phyloP scores from a whole-genome alignment of 2,329 filamentous ascomycete genomes.

The Fusarium sp. region DNA sequence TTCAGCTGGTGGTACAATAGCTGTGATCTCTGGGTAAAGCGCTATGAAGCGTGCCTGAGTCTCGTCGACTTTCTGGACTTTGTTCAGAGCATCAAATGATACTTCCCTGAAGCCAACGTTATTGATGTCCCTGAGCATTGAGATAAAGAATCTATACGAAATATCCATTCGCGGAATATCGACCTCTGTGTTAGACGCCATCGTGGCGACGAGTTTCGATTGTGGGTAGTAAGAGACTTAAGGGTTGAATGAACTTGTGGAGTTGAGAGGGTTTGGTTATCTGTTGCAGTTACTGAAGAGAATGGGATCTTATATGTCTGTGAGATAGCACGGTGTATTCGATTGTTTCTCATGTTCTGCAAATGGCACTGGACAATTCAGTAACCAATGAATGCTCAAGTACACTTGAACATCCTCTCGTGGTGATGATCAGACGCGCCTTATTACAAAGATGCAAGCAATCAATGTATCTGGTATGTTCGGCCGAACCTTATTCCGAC shows the following conservation, averaged over 20 bases:
- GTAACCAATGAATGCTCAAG: neutral
- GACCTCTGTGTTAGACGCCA: neutral
- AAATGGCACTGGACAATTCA: neutral
- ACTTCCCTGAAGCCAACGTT: neutral
- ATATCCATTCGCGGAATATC: neutral
- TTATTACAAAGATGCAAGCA: fast-evolving
- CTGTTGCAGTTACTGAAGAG: fast-evolving
- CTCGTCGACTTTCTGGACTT: neutral
- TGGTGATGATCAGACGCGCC: too few relatives aligned
- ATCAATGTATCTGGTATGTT: neutral
- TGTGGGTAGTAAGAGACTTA: neutral
- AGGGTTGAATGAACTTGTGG: too few relatives aligned
- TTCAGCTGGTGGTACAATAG: too few relatives aligned
- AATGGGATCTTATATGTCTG: neutral
- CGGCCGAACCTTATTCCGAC: too few relatives aligned
- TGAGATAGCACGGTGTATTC: neutral
- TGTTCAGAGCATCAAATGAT: neutral
- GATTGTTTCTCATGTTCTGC: too few relatives aligned
- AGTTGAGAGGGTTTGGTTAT: neutral
- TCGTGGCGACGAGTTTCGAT: neutral
- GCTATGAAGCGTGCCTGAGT: neutral
- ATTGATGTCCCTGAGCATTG: neutral
- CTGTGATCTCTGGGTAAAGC: neutral
- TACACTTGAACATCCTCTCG: fast-evolving
- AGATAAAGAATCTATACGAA: neutral